These are phyloP conservation scores for Collybiopsis confluens DNA, from an alignment of 768 basidiomycete species.

Conservation along the genomic window DNA sequence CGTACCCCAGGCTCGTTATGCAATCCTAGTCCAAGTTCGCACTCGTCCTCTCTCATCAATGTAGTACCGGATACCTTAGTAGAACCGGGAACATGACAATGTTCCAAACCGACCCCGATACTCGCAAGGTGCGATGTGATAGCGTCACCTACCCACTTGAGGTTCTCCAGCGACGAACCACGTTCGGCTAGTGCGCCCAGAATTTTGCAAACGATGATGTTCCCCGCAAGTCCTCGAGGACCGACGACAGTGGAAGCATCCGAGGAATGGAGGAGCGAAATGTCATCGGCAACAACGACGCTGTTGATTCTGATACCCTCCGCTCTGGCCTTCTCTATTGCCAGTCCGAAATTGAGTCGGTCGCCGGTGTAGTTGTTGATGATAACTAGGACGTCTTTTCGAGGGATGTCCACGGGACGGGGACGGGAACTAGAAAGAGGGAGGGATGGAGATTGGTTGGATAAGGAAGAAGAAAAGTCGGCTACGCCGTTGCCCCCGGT, in stretches of 20 bases:
- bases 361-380: slow-evolving; percentile 54
- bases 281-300: slow-evolving; percentile 54
- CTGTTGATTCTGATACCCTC: slow-evolving; percentile 32
- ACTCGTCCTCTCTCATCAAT: slow-evolving; percentile 22
- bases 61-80: background rate
- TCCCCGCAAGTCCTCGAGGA: slow-evolving; percentile 43
- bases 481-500: slow-evolving; percentile 17
- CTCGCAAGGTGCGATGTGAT: slow-evolving; percentile 28
- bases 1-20: slow-evolving; percentile 50
- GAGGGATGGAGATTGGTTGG: background rate
- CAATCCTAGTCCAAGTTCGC: slow-evolving; percentile 50
- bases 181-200: slow-evolving; percentile 44
- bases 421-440: background rate
- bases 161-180: slow-evolving; percentile 28
- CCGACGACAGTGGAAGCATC: slow-evolving; percentile 32
- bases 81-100: slow-evolving; percentile 53
- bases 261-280: slow-evolving; percentile 34
- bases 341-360: slow-evolving; percentile 55
- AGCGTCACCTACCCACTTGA: slow-evolving; percentile 30
- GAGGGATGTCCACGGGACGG: background rate
- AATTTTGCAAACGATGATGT: slow-evolving; percentile 52
- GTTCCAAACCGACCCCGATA: slow-evolving; percentile 43
- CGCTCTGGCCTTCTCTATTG: slow-evolving; percentile 45
- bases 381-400: slow-evolving; percentile 31
- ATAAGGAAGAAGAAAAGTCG: background rate